Percentiles rank a stretch among this genome's conserved stretches.
Evolutionary conservation across 192 early-diverging fungal genomes (phyloP).

Genomic region (Polychytrium aggregatum): DNA sequence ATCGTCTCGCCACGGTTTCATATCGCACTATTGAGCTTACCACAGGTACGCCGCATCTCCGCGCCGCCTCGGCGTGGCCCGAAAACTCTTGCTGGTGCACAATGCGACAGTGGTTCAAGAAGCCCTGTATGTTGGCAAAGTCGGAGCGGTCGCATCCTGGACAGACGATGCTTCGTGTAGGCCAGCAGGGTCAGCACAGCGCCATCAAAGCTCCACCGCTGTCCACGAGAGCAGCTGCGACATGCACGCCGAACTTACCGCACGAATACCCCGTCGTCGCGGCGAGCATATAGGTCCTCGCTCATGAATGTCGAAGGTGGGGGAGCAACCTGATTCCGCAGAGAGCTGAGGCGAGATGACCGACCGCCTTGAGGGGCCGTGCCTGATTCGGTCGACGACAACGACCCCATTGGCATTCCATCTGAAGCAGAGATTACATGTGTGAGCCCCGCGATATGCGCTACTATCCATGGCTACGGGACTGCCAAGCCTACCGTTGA

Average conservation of each 20-base stretch:
- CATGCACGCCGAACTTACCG: constrained; percentile 5
- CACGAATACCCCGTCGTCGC: constrained; percentile 31
- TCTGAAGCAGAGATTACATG: too few relatives aligned
- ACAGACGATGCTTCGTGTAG: constrained; percentile 48
- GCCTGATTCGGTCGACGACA: too few relatives aligned
- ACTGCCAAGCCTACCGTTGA: too few relatives aligned
- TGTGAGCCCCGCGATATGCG: too few relatives aligned
- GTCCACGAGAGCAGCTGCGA: not conserved
- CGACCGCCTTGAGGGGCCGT: too few relatives aligned
- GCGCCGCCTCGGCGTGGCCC: constrained; percentile 61
- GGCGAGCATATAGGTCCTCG: constrained; percentile 18
- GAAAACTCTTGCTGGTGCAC: constrained; percentile 64
- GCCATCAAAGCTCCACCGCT: too few relatives aligned
- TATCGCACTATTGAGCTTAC: constrained; percentile 13
- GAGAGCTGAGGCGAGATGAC: too few relatives aligned
- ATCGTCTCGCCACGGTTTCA: too few relatives aligned
- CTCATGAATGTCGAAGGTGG: too few relatives aligned
- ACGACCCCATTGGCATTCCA: too few relatives aligned
- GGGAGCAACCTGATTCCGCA: too few relatives aligned
- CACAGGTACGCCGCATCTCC: constrained; percentile 58
- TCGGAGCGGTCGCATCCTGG: constrained; percentile 63
- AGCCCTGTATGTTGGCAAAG: constrained; percentile 77
- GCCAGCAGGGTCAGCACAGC: not conserved
- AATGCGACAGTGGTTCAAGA: constrained; percentile 72
- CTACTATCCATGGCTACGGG: too few relatives aligned